These are phyloP conservation scores for Aureobasidium sp. DNA, from an alignment of 2,329 filamentous ascomycete species.

Conservation along the genomic window DNA sequence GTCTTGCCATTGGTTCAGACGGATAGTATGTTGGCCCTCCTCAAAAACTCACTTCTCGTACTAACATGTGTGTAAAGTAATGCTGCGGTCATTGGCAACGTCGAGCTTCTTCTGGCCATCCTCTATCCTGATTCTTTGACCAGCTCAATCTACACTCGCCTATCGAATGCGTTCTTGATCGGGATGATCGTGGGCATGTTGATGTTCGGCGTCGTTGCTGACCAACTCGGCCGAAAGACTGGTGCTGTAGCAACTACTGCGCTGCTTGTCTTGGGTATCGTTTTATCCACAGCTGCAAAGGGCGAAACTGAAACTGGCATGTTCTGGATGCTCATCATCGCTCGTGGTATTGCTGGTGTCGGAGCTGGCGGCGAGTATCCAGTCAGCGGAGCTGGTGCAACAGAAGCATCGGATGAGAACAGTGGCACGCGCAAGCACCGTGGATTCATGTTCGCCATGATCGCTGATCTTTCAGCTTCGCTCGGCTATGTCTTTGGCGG, in stretches of 20 bases:
- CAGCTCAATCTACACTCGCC: conserved; percentile 21
- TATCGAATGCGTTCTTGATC: conserved; percentile 29
- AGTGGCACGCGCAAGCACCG: conserved; percentile 35
- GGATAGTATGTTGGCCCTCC: conserved; percentile 19
- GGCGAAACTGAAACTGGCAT: conserved; percentile 23
- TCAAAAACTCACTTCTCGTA: not conserved
- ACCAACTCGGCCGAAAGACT: conserved; percentile 26
- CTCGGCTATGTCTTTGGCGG: conserved; percentile 45
- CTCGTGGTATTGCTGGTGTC: conserved; percentile 37
- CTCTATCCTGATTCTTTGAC: conserved; percentile 26
- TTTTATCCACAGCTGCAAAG: conserved; percentile 22
- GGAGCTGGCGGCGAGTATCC: conserved; percentile 44
- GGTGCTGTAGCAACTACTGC: conserved; percentile 27
- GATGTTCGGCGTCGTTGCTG: conserved; percentile 25
- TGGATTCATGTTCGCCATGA: conserved; percentile 49
- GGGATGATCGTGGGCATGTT: conserved; percentile 29
- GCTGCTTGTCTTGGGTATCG: conserved; percentile 26
- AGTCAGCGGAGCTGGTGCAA: conserved; percentile 39
- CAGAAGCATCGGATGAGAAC: conserved; percentile 47
- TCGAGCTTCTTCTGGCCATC: conserved; percentile 24
- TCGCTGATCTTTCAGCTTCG: conserved; percentile 42
- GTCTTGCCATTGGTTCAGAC: conserved; percentile 28
- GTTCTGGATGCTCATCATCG: conserved; percentile 37
- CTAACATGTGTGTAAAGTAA: conserved; percentile 15
- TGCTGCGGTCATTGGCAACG: conserved; percentile 26